Percentiles rank a stretch among this genome's conserved stretches.
Conservation (phyloP, 2,329 filamentous ascomycete genomes). For the Penicillium sp. region DNA sequence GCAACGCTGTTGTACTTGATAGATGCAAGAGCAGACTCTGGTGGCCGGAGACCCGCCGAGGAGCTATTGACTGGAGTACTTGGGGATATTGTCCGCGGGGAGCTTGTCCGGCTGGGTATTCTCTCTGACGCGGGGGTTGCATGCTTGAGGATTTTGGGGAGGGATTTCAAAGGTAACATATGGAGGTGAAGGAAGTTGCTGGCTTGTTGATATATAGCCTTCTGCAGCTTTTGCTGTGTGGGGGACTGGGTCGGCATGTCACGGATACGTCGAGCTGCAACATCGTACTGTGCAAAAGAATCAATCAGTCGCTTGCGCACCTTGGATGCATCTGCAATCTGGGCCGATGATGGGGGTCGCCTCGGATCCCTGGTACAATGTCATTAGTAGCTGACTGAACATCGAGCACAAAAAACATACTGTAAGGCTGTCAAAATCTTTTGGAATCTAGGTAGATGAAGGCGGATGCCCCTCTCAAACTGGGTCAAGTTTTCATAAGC, state of each 20-base stretch:
- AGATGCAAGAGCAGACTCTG: constrained; percentile 53
- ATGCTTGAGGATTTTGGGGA: constrained; percentile 67
- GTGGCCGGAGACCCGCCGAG: constrained; percentile 28
- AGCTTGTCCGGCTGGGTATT: constrained; percentile 21
- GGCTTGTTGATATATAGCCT: constrained; percentile 77
- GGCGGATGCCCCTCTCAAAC: constrained; percentile 81
- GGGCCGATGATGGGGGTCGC: constrained; percentile 62
- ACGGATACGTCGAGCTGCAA: constrained; percentile 75
- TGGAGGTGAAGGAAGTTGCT: constrained; percentile 82
- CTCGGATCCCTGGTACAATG: constrained; percentile 55
- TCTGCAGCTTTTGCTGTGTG: constrained; percentile 73
- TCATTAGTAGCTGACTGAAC: constrained; percentile 9
- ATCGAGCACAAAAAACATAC: constrained; percentile 32
- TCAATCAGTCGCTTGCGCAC: constrained; percentile 87
- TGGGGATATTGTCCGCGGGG: constrained; percentile 26
- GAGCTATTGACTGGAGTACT: constrained; percentile 26
- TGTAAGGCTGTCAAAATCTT: constrained; percentile 72
- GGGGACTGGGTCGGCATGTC: constrained; percentile 72
- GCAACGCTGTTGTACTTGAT: constrained; percentile 59
- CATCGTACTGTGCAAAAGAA: constrained; percentile 83
- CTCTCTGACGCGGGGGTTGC: constrained; percentile 53
- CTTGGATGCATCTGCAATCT: constrained; percentile 82
- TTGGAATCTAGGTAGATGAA: constrained; percentile 81
- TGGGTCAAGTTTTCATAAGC: constrained; percentile 81
- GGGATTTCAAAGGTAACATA: constrained; percentile 80